These are phyloP conservation scores for Chlorella sp. DNA, from an alignment of 139 green algal species.

Conservation along the genomic window DNA sequence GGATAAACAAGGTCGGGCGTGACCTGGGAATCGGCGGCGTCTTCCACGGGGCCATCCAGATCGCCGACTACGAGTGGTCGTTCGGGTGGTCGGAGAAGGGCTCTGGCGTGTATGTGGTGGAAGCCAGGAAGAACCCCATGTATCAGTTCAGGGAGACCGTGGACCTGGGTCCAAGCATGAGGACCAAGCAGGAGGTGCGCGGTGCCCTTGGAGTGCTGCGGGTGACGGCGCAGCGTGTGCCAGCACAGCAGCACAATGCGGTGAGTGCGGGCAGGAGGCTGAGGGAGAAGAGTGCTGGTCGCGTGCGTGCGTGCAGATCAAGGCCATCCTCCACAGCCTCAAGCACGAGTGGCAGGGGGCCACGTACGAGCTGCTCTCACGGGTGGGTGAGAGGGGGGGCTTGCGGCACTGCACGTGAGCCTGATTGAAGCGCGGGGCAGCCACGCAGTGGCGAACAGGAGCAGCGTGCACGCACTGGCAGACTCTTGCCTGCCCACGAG, in stretches of 20 bases:
- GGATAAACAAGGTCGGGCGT: not conserved
- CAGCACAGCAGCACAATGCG: too few species aligned
- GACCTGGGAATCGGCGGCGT: not conserved
- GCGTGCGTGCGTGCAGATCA: too few species aligned
- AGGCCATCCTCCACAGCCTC: constrained; percentile 30
- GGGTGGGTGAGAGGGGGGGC: too few species aligned
- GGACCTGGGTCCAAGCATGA: constrained; percentile 44
- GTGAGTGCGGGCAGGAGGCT: too few species aligned
- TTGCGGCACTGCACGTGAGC: too few species aligned
- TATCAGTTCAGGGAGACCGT: constrained; percentile 66
- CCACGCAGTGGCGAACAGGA: too few species aligned
- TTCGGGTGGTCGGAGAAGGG: constrained; percentile 17
- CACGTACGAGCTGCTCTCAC: constrained; percentile 60
- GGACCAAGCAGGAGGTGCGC: constrained; percentile 34
- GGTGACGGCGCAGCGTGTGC: too few species aligned
- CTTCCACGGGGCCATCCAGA: not conserved
- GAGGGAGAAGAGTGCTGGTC: too few species aligned
- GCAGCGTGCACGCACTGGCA: too few species aligned
- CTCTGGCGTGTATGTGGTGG: constrained; percentile 56
- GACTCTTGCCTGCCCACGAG: too few species aligned
- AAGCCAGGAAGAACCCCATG: constrained; percentile 36
- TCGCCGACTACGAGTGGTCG: not conserved
- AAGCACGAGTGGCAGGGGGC: constrained; percentile 38
- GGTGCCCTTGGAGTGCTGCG: too few species aligned
- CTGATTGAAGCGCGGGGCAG: too few species aligned